These are phyloP conservation scores for Madurella mycetomatis DNA, from an alignment of 2,329 filamentous ascomycete genomes.

Conservation along the genomic window DNA sequence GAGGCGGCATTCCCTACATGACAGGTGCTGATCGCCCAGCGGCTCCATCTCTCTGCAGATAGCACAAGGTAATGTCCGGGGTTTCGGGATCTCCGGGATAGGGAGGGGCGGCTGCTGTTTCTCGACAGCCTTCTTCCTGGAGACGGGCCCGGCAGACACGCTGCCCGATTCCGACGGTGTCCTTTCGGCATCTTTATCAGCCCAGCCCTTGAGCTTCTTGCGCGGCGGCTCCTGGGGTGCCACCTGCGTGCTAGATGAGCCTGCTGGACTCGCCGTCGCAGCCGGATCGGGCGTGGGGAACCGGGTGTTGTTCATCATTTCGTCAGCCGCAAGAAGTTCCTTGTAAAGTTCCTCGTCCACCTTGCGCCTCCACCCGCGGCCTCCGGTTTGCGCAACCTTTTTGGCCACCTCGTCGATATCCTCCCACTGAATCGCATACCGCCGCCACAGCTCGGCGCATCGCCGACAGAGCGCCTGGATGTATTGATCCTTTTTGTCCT, in stretches of 20 bases:
- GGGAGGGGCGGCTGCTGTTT: slow-evolving; percentile 50
- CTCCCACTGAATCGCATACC: slow-evolving; percentile 94
- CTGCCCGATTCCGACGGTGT: slow-evolving; percentile 43
- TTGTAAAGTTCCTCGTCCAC: slow-evolving; percentile 87
- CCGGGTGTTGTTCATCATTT: slow-evolving; percentile 48
- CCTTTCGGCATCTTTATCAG: slow-evolving; percentile 49
- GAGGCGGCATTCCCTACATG: slow-evolving; percentile 83
- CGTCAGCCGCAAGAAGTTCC: slow-evolving; percentile 63
- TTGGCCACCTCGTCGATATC: slow-evolving; percentile 86
- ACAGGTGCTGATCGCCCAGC: slow-evolving; percentile 65
- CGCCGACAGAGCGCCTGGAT: slow-evolving; percentile 82
- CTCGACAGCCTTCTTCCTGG: slow-evolving; percentile 55
- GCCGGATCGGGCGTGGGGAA: slow-evolving; percentile 36
- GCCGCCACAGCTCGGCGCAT: slow-evolving; percentile 89
- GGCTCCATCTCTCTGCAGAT: slow-evolving; percentile 75
- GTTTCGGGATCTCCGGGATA: slow-evolving; percentile 71
- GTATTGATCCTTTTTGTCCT: slow-evolving; percentile 72
- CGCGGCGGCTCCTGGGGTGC: slow-evolving; percentile 51
- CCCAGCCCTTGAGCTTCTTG: slow-evolving; percentile 59
- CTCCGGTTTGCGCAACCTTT: slow-evolving; percentile 75
- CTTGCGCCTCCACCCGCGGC: slow-evolving; percentile 79
- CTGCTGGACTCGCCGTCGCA: slow-evolving; percentile 28
- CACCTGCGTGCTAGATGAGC: slow-evolving; percentile 23
- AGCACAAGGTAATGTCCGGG: slow-evolving; percentile 75
- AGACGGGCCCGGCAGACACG: slow-evolving; percentile 31